phyloP scores from a whole-genome alignment of 2,329 filamentous ascomycete species.

The Alternaria triticimaculans region DNA sequence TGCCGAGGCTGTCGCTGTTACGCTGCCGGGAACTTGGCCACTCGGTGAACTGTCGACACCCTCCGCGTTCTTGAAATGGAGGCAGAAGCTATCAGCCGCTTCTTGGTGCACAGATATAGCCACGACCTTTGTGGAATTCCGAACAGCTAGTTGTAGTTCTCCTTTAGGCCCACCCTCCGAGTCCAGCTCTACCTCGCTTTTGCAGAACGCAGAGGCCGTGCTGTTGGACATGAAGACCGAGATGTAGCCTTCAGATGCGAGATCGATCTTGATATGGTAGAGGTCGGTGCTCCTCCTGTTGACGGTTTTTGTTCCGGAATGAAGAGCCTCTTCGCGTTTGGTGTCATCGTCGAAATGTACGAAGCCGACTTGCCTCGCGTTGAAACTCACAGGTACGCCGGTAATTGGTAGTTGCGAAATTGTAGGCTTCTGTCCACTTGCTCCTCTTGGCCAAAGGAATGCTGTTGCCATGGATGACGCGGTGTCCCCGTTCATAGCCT shows the following conservation, averaged over 20 bases:
- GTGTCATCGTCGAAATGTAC: background rate
- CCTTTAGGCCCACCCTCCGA: background rate
- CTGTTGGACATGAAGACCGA: slow-evolving; percentile 4
- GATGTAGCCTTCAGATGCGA: slow-evolving; percentile 7
- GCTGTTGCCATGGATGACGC: background rate
- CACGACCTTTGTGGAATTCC: background rate
- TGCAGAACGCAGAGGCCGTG: slow-evolving; percentile 1
- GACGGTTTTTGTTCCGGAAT: fast-evolving
- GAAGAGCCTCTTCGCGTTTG: background rate
- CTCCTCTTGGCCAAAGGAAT: background rate
- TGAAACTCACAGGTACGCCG: background rate
- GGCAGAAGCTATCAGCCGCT: background rate
- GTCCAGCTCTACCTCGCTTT: background rate
- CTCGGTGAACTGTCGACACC: too few relatives aligned
- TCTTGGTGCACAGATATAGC: background rate
- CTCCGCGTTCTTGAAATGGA: background rate
- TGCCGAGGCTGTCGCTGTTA: too few relatives aligned
- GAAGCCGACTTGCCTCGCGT: background rate
- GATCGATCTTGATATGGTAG: background rate
- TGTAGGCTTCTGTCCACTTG: background rate
- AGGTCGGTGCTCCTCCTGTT: background rate
- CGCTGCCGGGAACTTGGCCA: background rate
- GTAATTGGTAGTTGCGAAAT: background rate
- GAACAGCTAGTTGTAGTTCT: background rate
- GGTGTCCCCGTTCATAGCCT: background rate